These are phyloP conservation scores for Phytophthora boehmeriae DNA, from an alignment of 352 stramenopile species.

Conservation along the genomic window DNA sequence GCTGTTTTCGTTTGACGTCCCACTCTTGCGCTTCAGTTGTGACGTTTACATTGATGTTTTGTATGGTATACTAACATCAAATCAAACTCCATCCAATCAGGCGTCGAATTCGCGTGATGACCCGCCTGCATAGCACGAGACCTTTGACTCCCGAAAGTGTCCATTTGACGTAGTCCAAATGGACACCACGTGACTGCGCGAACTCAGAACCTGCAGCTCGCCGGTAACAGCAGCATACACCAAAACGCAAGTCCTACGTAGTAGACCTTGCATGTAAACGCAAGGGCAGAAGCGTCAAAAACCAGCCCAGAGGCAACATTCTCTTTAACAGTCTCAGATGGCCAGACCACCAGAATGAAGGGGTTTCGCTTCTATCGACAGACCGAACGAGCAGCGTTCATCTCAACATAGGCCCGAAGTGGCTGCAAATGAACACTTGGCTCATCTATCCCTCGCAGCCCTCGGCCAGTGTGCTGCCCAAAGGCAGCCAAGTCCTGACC, in stretches of 20 bases:
- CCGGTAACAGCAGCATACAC: not conserved
- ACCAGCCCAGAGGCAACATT: not conserved
- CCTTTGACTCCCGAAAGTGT: conserved; percentile 3
- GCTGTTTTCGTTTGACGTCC: conserved; percentile 5
- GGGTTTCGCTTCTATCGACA: conserved; percentile 1
- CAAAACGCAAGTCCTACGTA: not conserved
- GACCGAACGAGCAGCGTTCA: conserved; percentile 9
- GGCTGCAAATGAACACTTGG: not conserved
- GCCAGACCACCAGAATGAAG: conserved; percentile 42
- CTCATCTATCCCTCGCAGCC: conserved; percentile 2
- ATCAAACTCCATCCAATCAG: conserved; percentile 5
- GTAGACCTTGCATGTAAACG: not conserved
- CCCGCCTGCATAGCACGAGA: conserved; percentile 7
- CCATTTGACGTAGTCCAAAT: conserved; percentile 1
- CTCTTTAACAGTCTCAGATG: not conserved
- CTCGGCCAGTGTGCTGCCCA: not conserved
- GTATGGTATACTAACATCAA: no score
- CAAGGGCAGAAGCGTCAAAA: not conserved
- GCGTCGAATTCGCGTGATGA: conserved; percentile 15
- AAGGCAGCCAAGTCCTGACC: no score
- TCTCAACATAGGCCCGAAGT: not conserved
- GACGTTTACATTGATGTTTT: not conserved
- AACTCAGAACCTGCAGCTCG: no score
- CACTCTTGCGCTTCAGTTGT: not conserved
- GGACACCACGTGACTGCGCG: no score